Evolutionary conservation across 208 protist genomes (phyloP).

Genomic region (Phytomonas sp.): DNA sequence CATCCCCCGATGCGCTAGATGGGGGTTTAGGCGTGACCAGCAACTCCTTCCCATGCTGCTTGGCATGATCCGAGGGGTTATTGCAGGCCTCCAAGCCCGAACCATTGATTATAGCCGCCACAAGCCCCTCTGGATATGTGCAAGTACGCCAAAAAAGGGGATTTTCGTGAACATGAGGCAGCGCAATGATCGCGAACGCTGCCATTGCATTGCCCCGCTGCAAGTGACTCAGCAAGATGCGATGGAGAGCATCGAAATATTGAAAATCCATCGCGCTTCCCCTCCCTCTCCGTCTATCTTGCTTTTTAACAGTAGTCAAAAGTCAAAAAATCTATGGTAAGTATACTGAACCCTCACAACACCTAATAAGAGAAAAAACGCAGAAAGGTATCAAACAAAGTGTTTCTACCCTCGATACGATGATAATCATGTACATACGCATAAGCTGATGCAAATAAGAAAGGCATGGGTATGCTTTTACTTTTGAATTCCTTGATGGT

Average conservation of each 20-base stretch:
- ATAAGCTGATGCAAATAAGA: background rate
- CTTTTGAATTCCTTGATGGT: background rate
- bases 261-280: slow-evolving; percentile 11
- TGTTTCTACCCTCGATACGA: background rate
- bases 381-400: background rate
- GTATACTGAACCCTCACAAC: background rate
- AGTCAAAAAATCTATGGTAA: background rate
- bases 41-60: background rate
- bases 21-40: background rate
- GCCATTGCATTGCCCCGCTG: slow-evolving; percentile 27
- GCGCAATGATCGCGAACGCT: slow-evolving; percentile 32
- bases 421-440: background rate
- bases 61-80: background rate
- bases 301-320: background rate
- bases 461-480: background rate
- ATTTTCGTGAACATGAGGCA: slow-evolving; percentile 26
- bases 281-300: background rate
- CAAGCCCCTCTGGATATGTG: slow-evolving; percentile 53
- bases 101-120: slow-evolving; percentile 1
- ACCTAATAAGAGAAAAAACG: background rate
- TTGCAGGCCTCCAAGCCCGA: background rate
- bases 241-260: slow-evolving; percentile 53
- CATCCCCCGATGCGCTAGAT: background rate
- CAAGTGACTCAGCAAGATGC: slow-evolving; percentile 48
- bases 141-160: slow-evolving; percentile 68